Evolutionary conservation across 1,139 yeast species (phyloP).

Genomic region (Debaryomyces subglobosus): DNA sequence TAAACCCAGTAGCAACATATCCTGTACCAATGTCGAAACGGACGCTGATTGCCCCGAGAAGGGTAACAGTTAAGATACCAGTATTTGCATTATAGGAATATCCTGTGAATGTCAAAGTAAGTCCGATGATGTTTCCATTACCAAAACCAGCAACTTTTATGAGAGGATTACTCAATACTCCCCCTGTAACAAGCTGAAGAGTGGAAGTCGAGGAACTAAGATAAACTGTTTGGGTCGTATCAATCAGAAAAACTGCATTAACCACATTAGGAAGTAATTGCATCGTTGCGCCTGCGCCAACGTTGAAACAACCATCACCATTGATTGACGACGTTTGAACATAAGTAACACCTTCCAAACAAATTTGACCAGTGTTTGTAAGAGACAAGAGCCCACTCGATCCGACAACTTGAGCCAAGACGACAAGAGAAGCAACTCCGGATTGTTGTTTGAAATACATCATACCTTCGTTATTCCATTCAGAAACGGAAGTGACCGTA

Average conservation of each 20-base stretch:
- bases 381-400: slow-evolving; percentile 26
- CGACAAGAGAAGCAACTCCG: slow-evolving; percentile 12
- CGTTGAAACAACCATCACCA: slow-evolving; percentile 35
- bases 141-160: slow-evolving; percentile 37
- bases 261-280: slow-evolving; percentile 17
- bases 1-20: slow-evolving; percentile 8
- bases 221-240: slow-evolving; percentile 26
- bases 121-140: slow-evolving; percentile 30
- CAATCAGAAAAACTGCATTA: slow-evolving; percentile 19
- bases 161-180: slow-evolving; percentile 19
- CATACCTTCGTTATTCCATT: slow-evolving; percentile 33
- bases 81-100: slow-evolving; percentile 18
- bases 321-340: slow-evolving; percentile 26
- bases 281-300: slow-evolving; percentile 24
- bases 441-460: slow-evolving; percentile 25
- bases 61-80: slow-evolving; percentile 25
- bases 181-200: slow-evolving; percentile 22
- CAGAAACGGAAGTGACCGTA: slow-evolving; percentile 22
- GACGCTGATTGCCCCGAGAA: slow-evolving; percentile 14
- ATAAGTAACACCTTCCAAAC: slow-evolving; percentile 28
- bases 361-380: slow-evolving; percentile 33
- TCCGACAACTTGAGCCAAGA: slow-evolving; percentile 12
- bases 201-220: slow-evolving; percentile 23
- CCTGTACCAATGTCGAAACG: slow-evolving; percentile 29
- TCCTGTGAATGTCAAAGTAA: slow-evolving; percentile 21